A percentile compares a stretch with the other conserved stretches of the same genome.
phyloP scores from a whole-genome alignment of 1,284 basidiomycete genomes.

The Erythrobasidium hasegawianum region DNA sequence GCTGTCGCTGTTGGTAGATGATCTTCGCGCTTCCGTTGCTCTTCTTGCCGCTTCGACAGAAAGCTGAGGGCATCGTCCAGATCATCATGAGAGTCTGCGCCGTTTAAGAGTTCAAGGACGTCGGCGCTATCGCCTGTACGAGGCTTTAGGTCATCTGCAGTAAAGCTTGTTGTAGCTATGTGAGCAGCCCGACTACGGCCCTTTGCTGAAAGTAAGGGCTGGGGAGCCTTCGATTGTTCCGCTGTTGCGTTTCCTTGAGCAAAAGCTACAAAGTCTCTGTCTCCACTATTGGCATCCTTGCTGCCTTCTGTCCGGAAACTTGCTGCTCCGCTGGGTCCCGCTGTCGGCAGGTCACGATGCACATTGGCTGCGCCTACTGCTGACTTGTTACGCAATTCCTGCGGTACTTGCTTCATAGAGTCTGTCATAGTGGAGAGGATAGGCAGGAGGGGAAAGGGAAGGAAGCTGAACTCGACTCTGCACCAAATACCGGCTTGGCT shows the following conservation, averaged over 20 bases:
- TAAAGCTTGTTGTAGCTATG: neutral
- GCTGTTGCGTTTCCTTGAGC: neutral
- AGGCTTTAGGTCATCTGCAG: constrained; percentile 13
- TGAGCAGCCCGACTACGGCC: neutral
- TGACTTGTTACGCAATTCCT: constrained; percentile 17
- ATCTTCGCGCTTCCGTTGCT: neutral
- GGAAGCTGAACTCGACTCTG: too few species aligned
- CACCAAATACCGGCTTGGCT: too few species aligned
- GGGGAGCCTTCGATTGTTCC: neutral
- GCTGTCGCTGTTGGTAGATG: constrained; percentile 3
- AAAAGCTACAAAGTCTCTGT: neutral
- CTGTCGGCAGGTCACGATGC: constrained; percentile 12
- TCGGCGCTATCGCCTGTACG: constrained; percentile 16
- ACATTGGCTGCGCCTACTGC: neutral
- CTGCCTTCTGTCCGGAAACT: constrained; percentile 2
- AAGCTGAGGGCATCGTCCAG: constrained; percentile 5
- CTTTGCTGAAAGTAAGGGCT: neutral
- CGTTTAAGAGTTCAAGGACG: constrained; percentile 11
- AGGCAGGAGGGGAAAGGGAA: neutral
- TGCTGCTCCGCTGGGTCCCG: constrained; percentile 20
- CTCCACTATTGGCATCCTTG: neutral
- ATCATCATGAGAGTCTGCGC: constrained; percentile 1
- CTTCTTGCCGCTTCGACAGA: constrained; percentile 1
- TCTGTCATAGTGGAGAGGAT: neutral
- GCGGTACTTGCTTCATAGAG: constrained; percentile 10